Percentiles rank a stretch among this genome's conserved stretches.
Evolutionary conservation across 169 alveolate genomes (phyloP).

Genomic region (Plasmodium cynomolgi): DNA sequence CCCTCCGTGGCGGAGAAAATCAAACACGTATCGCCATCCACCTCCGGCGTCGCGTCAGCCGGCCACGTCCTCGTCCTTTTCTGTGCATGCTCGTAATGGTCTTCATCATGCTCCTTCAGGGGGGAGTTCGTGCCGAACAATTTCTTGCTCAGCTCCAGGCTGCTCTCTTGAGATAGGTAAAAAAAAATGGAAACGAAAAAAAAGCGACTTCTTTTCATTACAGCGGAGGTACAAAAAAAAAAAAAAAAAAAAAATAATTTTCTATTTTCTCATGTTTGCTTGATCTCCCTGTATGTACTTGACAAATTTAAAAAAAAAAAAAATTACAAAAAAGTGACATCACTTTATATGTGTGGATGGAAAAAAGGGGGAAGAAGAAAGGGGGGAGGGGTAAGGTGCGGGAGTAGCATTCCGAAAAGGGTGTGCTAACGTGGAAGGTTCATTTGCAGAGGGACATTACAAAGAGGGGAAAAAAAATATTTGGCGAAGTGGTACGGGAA

Average conservation of each 20-base stretch:
- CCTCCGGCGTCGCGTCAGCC: not conserved
- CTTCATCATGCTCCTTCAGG: not conserved
- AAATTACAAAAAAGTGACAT: not conserved
- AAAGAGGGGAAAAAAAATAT: not conserved
- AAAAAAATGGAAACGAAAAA: constrained; percentile 25
- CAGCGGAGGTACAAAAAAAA: constrained; percentile 25
- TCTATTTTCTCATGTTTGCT: not conserved
- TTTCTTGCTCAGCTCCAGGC: constrained; percentile 22
- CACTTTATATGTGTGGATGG: not conserved
- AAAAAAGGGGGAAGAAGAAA: not conserved
- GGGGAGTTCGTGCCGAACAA: not conserved
- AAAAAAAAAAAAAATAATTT: constrained; percentile 1
- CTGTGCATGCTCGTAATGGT: constrained; percentile 4
- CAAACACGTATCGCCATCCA: constrained; percentile 60
- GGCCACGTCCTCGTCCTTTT: not conserved
- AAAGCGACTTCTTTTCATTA: constrained; percentile 42
- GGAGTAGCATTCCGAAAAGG: not conserved
- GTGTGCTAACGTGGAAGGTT: not conserved
- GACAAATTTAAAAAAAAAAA: not conserved
- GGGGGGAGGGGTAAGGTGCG: not conserved
- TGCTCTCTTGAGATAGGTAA: constrained; percentile 26
- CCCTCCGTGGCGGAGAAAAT: constrained; percentile 65
- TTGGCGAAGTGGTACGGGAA: not conserved
- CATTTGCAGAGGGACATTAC: not conserved
- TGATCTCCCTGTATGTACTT: not conserved